Percentiles rank a stretch among this genome's conserved stretches.
Evolutionary conservation across 345 rosid species (phyloP).

Genomic region (Ailanthus altissimus): DNA sequence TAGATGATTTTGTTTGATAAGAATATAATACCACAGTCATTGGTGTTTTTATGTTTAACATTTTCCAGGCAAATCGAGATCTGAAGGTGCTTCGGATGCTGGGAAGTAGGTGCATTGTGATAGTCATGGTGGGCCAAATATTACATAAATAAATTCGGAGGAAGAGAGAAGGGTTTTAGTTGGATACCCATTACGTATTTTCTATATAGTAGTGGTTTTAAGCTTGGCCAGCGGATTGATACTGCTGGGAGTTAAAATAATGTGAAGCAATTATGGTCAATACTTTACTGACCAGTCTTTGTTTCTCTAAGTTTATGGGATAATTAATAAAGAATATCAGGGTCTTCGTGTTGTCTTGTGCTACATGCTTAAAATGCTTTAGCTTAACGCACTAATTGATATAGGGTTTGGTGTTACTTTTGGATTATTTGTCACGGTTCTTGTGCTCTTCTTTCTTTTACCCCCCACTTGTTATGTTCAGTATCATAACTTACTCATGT

Average conservation of each 20-base stretch:
- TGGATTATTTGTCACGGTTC: slow-evolving; percentile 23
- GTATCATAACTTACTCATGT: not conserved
- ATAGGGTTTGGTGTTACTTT: slow-evolving; percentile 23
- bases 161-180: not conserved
- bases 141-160: not conserved
- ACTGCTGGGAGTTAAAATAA: not conserved
- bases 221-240: not conserved
- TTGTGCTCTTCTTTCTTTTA: slow-evolving; percentile 11
- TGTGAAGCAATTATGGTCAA: slow-evolving; percentile 21
- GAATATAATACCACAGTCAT: not conserved
- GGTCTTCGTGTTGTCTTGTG: not conserved
- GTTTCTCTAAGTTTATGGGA: not conserved
- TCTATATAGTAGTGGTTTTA: no score
- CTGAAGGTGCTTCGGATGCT: slow-evolving; percentile 11
- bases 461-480: not conserved
- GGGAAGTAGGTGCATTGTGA: not conserved
- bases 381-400: slow-evolving; percentile 1
- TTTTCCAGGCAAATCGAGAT: slow-evolving; percentile 16
- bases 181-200: not conserved
- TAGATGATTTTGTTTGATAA: not conserved
- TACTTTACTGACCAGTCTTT: slow-evolving; percentile 7
- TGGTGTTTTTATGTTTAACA: not conserved
- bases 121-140: slow-evolving; percentile 15
- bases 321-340: slow-evolving; percentile 24
- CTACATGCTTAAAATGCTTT: slow-evolving; percentile 8